phyloP scores from a whole-genome alignment of 305 asterid species.

The Rubia balearica region DNA sequence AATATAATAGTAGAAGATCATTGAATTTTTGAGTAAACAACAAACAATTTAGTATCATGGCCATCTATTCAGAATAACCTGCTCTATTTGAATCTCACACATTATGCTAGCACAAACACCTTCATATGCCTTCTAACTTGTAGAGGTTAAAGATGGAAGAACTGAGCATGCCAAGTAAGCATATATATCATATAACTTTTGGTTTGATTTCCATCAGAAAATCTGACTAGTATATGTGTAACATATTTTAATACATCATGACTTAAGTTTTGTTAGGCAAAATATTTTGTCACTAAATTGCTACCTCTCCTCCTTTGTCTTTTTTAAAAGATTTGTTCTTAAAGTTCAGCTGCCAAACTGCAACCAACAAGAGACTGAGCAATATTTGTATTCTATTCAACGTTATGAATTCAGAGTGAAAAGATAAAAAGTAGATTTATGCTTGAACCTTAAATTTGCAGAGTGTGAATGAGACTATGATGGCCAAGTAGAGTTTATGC shows the following conservation, averaged over 20 bases:
- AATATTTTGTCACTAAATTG: neutral
- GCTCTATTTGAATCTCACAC: neutral
- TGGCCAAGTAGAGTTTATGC: neutral
- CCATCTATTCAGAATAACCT: neutral
- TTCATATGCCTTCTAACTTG: neutral
- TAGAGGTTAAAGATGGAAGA: neutral
- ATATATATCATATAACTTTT: too few species aligned
- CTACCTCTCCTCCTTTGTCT: neutral
- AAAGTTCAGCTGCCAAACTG: neutral
- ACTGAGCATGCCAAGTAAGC: too few species aligned
- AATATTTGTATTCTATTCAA: neutral
- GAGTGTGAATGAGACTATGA: neutral
- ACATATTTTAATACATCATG: neutral
- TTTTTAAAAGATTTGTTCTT: too few species aligned
- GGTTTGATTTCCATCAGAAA: neutral
- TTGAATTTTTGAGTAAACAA: neutral
- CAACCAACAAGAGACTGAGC: neutral
- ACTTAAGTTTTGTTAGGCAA: neutral
- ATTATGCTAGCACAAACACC: neutral
- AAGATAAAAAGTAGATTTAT: too few species aligned
- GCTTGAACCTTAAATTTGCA: neutral
- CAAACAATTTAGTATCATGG: neutral
- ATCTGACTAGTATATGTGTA: neutral
- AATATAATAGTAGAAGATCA: too few species aligned
- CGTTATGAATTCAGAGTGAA: neutral